Conservation (phyloP, 2,329 filamentous ascomycete genomes). For the Diplodia intermedia region DNA sequence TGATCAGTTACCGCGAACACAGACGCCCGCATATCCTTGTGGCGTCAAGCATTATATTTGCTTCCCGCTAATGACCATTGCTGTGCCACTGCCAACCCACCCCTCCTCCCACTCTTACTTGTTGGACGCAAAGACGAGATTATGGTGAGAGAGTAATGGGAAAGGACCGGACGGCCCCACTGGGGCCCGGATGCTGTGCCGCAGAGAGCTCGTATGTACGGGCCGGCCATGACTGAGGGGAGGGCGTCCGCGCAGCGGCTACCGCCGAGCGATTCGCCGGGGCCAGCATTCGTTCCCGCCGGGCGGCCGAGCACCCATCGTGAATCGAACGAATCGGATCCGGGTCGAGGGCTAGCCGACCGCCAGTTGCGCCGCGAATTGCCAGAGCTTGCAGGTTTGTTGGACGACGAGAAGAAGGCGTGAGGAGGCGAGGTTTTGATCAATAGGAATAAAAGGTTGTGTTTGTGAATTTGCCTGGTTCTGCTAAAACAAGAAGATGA, state of each 20-base stretch:
- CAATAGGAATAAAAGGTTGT: neutral
- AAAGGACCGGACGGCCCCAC: neutral
- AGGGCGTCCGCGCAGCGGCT: neutral
- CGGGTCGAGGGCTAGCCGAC: neutral
- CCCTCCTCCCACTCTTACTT: no score
- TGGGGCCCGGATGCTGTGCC: neutral
- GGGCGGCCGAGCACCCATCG: neutral
- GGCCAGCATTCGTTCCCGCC: neutral
- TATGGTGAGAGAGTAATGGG: no score
- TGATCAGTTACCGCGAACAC: no score
- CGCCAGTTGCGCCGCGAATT: neutral
- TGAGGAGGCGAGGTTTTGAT: no score
- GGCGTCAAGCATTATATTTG: no score
- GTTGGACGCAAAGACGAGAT: no score
- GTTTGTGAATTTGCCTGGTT: neutral
- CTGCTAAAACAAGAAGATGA: neutral
- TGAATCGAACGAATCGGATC: conserved; percentile 1
- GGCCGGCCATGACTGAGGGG: neutral
- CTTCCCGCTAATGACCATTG: no score
- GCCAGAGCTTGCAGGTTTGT: no score
- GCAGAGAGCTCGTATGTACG: neutral
- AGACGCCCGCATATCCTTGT: no score
- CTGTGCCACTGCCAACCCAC: no score
- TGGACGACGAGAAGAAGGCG: no score
- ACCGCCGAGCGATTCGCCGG: neutral